phyloP scores from a whole-genome alignment of 1,284 basidiomycete genomes.

The Farysia itapuensis region DNA sequence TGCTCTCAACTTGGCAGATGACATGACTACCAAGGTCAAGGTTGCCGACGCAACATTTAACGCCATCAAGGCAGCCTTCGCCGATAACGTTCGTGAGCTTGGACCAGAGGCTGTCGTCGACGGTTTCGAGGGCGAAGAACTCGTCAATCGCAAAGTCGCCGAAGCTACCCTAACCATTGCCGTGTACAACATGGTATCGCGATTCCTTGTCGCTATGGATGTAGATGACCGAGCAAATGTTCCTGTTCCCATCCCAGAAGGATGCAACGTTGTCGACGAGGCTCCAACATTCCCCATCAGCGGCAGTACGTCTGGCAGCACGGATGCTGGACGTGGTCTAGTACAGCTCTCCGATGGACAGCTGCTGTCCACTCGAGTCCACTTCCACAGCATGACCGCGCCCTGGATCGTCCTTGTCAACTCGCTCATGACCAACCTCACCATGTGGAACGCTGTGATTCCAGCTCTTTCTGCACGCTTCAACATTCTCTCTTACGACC shows the following conservation, averaged over 20 bases:
- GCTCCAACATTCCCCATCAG: conserved; percentile 2
- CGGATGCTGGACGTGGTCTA: conserved; percentile 35
- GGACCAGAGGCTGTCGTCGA: conserved; percentile 50
- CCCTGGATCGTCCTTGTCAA: conserved; percentile 62
- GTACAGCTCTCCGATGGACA: conserved; percentile 41
- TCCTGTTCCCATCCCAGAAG: conserved; percentile 54
- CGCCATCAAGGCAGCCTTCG: conserved; percentile 30
- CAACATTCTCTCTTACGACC: conserved; percentile 62
- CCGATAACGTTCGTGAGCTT: conserved; percentile 49
- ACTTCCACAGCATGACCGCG: conserved; percentile 45
- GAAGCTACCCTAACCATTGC: conserved; percentile 61
- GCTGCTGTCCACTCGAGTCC: conserved; percentile 39
- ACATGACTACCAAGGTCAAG: conserved; percentile 53
- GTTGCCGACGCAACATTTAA: conserved; percentile 31
- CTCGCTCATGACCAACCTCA: conserved; percentile 62
- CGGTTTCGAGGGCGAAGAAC: conserved; percentile 30
- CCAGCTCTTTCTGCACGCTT: conserved; percentile 56
- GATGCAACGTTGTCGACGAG: conserved; percentile 31
- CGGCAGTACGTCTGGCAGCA: conserved; percentile 20
- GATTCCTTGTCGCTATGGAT: conserved; percentile 62
- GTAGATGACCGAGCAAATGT: conserved; percentile 59
- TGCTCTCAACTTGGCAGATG: conserved; percentile 61
- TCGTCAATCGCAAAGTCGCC: conserved; percentile 52
- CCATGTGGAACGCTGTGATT: conserved; percentile 61
- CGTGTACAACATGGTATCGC: conserved; percentile 63